Percentiles rank a stretch among this genome's conserved stretches.
These are phyloP conservation scores for Saccharomyces hybrid DNA, from an alignment of 1,139 yeast species.

Conservation along the genomic window DNA sequence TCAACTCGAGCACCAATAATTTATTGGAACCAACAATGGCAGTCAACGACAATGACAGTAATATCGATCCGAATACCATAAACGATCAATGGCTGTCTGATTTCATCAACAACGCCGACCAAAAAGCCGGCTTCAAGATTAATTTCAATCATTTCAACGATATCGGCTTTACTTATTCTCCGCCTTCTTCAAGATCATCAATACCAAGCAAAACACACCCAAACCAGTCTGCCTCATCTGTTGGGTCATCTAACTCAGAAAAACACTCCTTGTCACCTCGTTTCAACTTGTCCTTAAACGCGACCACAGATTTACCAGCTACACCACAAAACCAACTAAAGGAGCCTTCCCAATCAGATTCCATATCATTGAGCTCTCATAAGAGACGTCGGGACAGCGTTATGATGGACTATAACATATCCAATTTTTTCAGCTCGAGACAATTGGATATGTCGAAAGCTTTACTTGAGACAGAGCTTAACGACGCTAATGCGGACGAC, in stretches of 20 bases:
- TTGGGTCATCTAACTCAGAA: neutral
- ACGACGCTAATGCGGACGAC: neutral
- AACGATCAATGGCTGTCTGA: constrained; percentile 60
- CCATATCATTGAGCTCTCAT: neutral
- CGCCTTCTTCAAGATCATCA: constrained; percentile 7
- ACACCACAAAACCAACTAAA: neutral
- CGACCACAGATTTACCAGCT: neutral
- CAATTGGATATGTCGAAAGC: neutral
- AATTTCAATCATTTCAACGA: constrained; percentile 40
- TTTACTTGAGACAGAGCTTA: neutral
- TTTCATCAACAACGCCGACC: constrained; percentile 52
- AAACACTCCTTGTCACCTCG: neutral
- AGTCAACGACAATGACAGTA: neutral
- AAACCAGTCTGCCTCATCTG: neutral
- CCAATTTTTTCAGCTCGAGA: neutral
- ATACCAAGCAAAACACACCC: neutral
- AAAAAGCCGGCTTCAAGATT: constrained; percentile 40
- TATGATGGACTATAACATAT: neutral
- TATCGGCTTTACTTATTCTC: constrained; percentile 38
- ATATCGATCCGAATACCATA: neutral
- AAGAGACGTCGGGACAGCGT: neutral
- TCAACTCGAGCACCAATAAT: neutral
- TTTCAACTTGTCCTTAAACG: neutral
- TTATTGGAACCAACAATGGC: neutral
- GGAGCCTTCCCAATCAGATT: neutral